These are phyloP conservation scores for Trapa incisa DNA, from an alignment of 345 rosid species.

Conservation along the genomic window DNA sequence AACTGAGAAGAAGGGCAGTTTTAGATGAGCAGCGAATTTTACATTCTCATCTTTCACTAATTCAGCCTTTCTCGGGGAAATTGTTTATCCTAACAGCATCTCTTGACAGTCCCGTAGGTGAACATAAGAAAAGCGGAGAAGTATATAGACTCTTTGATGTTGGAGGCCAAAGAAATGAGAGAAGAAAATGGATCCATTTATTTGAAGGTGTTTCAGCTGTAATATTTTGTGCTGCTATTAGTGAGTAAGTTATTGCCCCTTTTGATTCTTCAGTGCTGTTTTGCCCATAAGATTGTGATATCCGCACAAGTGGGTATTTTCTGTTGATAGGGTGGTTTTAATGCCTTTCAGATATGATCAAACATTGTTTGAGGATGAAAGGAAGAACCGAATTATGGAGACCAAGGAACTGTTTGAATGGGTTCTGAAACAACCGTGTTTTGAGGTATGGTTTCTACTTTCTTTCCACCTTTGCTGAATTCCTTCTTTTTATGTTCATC, in stretches of 20 bases:
- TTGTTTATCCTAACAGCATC: neutral
- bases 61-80: neutral
- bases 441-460: slow-evolving; percentile 43
- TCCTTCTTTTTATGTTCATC: neutral
- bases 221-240: slow-evolving; percentile 91
- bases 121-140: slow-evolving; percentile 93
- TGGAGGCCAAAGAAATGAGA: slow-evolving; percentile 97
- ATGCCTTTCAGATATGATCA: slow-evolving; percentile 65
- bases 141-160: slow-evolving; percentile 96
- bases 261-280: neutral
- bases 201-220: slow-evolving; percentile 99
- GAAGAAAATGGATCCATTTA: slow-evolving; percentile 99
- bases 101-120: slow-evolving; percentile 79
- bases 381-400: slow-evolving; percentile 85
- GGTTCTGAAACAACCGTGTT: slow-evolving; percentile 97
- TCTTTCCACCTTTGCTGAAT: neutral
- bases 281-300: neutral
- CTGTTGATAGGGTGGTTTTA: neutral
- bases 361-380: slow-evolving; percentile 82
- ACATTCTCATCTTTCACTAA: neutral
- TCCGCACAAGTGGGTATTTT: neutral
- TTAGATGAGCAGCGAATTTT: too few species aligned
- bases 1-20: neutral
- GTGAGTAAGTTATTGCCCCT: slow-evolving; percentile 62
- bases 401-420: slow-evolving; percentile 88